A percentile compares a stretch with the other conserved stretches of the same genome.
These are phyloP conservation scores for Cercophora samala DNA, from an alignment of 495 filamentous ascomycete genomes.

Conservation along the genomic window DNA sequence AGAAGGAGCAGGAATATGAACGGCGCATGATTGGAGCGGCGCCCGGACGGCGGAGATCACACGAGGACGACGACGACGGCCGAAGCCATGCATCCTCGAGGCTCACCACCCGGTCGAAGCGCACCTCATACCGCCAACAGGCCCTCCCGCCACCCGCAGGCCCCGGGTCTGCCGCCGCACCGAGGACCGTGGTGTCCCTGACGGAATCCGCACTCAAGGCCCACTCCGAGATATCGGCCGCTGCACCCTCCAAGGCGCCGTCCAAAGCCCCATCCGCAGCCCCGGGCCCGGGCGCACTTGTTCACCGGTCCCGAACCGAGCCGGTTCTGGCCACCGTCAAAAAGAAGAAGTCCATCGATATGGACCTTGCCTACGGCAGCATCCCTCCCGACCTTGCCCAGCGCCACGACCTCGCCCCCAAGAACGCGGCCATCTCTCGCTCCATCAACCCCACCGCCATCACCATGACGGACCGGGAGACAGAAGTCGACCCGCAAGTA, in stretches of 20 bases:
- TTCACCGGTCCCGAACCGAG: slow-evolving; percentile 17
- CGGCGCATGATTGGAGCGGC: slow-evolving; percentile 21
- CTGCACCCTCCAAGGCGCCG: slow-evolving; percentile 35
- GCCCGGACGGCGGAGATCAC: slow-evolving; percentile 29
- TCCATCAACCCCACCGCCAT: slow-evolving; percentile 8
- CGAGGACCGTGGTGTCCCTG: slow-evolving; percentile 20
- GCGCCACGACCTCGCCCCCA: slow-evolving; percentile 43
- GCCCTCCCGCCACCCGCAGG: slow-evolving; percentile 25
- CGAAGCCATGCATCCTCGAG: slow-evolving; percentile 39
- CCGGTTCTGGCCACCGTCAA: slow-evolving; percentile 35
- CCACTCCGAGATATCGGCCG: slow-evolving; percentile 43
- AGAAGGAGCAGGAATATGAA: slow-evolving; percentile 20
- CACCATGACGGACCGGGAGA: slow-evolving; percentile 20
- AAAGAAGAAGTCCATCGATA: slow-evolving; percentile 65
- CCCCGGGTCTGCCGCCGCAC: slow-evolving; percentile 18
- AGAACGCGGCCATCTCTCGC: not conserved
- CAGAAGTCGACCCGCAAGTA: slow-evolving; percentile 25
- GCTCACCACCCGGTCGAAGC: slow-evolving; percentile 35
- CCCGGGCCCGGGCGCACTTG: not conserved
- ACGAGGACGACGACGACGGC: slow-evolving; percentile 39
- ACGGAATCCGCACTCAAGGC: slow-evolving; percentile 43
- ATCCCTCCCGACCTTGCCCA: slow-evolving; percentile 54
- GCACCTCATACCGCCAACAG: slow-evolving; percentile 20
- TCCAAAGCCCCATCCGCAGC: slow-evolving; percentile 11
- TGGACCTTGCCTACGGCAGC: slow-evolving; percentile 82